Evolutionary conservation across 2,329 filamentous ascomycete species (phyloP), one percentile per base, ranked within the genome.

Genomic region (Sphaceloma murrayae): DNA sequence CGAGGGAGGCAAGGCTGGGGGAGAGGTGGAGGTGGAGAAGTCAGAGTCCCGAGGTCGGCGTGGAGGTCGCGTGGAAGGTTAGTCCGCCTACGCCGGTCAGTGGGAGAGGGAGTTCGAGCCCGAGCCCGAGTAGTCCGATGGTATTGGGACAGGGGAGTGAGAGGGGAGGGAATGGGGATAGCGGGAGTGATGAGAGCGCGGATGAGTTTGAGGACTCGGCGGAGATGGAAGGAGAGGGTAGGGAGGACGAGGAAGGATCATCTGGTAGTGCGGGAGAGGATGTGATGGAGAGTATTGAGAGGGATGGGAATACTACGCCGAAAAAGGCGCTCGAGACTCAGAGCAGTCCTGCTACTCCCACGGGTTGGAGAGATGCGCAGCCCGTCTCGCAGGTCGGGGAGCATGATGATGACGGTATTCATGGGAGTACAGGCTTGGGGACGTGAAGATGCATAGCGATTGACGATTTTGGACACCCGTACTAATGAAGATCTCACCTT

Each of bases 311-410:
- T 3, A 30, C 5, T 22, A 40, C 36, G 5, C 34, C 34, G 24
- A 19, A 16, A 10, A 29, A 40, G 24, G 26, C 17, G 49, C 53
- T 30, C 5, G 61, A 59, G 39, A 66, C 63, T 6, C 65, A 67
- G 49, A 67, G 65, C 21, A 62, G 64, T 0, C 65, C 66, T 18
- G 62, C 64, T 2, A 67, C 66, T 8, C 66, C 66, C 0, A 62
- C 60, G 17, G 66, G 66, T 0, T 62, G 59, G 10, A 54, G 65
- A 19, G 63, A 67, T 34, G 36, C 30, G 6, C 27, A 30, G 27
- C 36, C 36, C 21, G 31, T 29, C 30, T n/a, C 33, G 46, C 26
- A n/a, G 43, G 22, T 27, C 13, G 18, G 27, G 36, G 21, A 16
- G 6, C 22, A 40, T 29, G 36, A 18, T 4, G n/a, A 7, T 22